A percentile compares a stretch with the other conserved stretches of the same genome.
Conservation (phyloP, 495 filamentous ascomycete species). For the Xylaria sp. region DNA sequence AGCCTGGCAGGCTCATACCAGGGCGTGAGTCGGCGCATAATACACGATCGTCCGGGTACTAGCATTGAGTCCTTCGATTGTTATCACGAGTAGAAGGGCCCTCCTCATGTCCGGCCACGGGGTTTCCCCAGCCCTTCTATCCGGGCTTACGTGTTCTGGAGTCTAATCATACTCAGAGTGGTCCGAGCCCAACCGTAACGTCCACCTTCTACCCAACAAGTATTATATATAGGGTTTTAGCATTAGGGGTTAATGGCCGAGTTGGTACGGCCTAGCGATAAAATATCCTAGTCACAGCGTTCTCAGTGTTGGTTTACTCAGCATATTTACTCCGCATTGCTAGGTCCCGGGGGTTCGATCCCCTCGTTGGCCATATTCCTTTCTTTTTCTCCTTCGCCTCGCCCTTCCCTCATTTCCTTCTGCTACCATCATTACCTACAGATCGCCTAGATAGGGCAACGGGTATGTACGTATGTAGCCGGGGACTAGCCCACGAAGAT, state of each 20-base stretch:
- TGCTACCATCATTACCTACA: too few relatives aligned
- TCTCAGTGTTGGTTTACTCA: not conserved
- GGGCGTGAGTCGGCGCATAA: too few relatives aligned
- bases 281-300: not conserved
- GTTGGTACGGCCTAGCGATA: constrained; percentile 11
- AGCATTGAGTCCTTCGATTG: not conserved
- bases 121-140: not conserved
- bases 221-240: not conserved
- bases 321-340: not conserved
- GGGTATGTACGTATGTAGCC: too few relatives aligned
- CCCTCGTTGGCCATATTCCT: not conserved
- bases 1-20: too few relatives aligned
- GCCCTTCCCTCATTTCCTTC: not conserved
- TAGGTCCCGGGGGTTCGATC: constrained; percentile 1
- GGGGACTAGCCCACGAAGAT: too few relatives aligned
- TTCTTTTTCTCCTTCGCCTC: not conserved
- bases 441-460: too few relatives aligned
- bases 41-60: not conserved
- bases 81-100: not conserved
- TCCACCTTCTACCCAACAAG: not conserved
- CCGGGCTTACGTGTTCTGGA: not conserved
- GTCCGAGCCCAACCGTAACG: not conserved
- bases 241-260: not conserved
- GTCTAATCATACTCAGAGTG: not conserved
- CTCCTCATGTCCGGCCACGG: not conserved